Evolutionary conservation across 805 yeast genomes (phyloP), one percentile per base, ranked within the genome.

Genomic region (Teunomyces tritomae): DNA sequence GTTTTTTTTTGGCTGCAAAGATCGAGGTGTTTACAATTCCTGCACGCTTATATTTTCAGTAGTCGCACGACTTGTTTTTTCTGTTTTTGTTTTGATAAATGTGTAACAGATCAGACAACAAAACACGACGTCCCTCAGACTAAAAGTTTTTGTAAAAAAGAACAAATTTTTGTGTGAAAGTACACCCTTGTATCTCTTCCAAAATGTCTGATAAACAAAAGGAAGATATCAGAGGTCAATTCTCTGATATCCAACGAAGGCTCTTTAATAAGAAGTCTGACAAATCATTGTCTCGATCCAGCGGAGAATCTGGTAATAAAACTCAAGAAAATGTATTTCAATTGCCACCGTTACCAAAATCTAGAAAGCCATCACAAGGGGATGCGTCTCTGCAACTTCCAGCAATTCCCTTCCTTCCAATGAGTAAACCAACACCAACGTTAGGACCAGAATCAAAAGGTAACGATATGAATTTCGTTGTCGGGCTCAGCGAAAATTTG

Each of bases 401-500:
- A 16, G 24, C 32, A 29, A 16, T 16, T 16, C 11, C 33, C 27
- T 27, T 29, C 39, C 27, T 37, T 20, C 29, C 40, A 24, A 14
- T 37, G 14, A 59, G 62, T 3, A 63, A 53, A 11, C 58, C 63
- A 1, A 45, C 65, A 10, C 71, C 72, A n/a, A 57, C 61, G 3
- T 54, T 72, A 46, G 71, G 73, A 8, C 75, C 75, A 1, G 78
- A 73, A 54, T 58, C 72, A 7, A 73, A 71, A 49, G 81, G 82
- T 16, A 81, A 81, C 53, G 87, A 85, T 50, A 80, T 85, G 71
- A 80, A 82, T 58, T 86, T 86, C 59, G 82, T 85, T 11, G 85
- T 85, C 49, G 89, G 87, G 3, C 64, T 87, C 47, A 83, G 89
- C 65, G 92, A 87, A 56, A 85, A 84, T 48, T 67, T 87, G 52